Conservation (phyloP, 1,284 basidiomycete genomes). For the Austroboletus rostrupii region DNA sequence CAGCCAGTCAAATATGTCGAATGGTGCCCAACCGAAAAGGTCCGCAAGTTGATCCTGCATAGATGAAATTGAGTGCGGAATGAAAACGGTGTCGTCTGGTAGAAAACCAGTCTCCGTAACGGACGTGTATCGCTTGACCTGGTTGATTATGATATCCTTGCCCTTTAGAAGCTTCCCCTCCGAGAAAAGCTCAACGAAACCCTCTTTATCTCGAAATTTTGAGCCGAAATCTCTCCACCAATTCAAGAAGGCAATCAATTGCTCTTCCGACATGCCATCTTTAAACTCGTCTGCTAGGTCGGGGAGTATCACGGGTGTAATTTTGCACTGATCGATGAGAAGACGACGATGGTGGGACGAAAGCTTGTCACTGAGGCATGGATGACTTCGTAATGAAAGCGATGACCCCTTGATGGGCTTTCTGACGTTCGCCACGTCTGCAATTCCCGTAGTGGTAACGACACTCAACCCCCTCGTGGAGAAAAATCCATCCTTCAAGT, state of each 20-base stretch:
- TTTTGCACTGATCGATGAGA: constrained; percentile 38
- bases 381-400: constrained; percentile 14
- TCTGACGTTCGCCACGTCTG: background rate
- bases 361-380: constrained; percentile 33
- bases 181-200: background rate
- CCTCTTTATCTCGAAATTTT: background rate
- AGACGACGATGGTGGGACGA: constrained; percentile 45
- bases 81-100: constrained; percentile 39
- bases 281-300: constrained; percentile 83
- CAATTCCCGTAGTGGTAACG: constrained; percentile 70
- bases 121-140: constrained; percentile 55
- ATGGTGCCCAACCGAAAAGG: constrained; percentile 71
- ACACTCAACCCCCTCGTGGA: constrained; percentile 35
- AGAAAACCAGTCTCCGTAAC: constrained; percentile 79
- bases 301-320: constrained; percentile 71
- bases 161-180: background rate
- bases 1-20: constrained; percentile 49
- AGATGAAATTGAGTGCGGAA: constrained; percentile 53
- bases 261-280: constrained; percentile 65
- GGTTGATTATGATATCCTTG: constrained; percentile 43
- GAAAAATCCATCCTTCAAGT: constrained; percentile 83
- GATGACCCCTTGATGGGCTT: constrained; percentile 2
- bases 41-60: constrained; percentile 58
- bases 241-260: constrained; percentile 76
- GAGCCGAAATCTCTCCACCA: constrained; percentile 63